Evolutionary conservation across 345 rosid species (phyloP).

Genomic region (Salix udensis): DNA sequence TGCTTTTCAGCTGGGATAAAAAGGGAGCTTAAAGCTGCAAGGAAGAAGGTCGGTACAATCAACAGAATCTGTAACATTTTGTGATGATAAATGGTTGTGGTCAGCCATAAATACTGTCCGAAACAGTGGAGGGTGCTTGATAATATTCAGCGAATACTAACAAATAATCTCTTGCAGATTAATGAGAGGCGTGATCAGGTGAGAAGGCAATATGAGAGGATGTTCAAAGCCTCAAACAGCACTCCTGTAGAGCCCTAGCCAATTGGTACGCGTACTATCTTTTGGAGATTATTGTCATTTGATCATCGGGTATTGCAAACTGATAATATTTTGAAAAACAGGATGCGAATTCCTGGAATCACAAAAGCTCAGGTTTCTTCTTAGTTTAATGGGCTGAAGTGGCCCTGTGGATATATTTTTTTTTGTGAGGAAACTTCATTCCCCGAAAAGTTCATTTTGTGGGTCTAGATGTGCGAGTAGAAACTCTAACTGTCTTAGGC

Average conservation of each 20-base stretch:
- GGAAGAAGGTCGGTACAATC: slow-evolving; percentile 63
- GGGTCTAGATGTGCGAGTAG: no score
- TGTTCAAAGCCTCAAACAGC: slow-evolving; percentile 46
- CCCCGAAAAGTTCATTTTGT: fast-evolving
- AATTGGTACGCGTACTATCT: slow-evolving; percentile 13
- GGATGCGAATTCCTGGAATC: slow-evolving; percentile 1
- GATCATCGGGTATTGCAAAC: not conserved
- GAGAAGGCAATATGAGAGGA: slow-evolving; percentile 65
- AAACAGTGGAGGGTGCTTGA: not conserved
- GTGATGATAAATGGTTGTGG: not conserved
- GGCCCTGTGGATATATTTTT: not conserved
- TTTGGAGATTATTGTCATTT: not conserved
- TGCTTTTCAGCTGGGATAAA: slow-evolving; percentile 69
- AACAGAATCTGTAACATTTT: slow-evolving; percentile 2
- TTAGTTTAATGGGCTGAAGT: slow-evolving; percentile 4
- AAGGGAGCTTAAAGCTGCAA: slow-evolving; percentile 72
- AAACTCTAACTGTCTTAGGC: fast-evolving
- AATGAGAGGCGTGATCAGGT: slow-evolving; percentile 56
- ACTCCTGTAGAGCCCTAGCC: not conserved
- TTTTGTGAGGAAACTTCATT: no score
- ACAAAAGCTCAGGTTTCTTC: not conserved
- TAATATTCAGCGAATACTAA: not conserved
- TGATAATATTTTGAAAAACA: not conserved
- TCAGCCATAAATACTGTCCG: not conserved
- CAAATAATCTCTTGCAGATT: slow-evolving; percentile 43